Base-by-base conservation (phyloP, 176 grass and related monocot species). In the Oryza nivara region DNA sequence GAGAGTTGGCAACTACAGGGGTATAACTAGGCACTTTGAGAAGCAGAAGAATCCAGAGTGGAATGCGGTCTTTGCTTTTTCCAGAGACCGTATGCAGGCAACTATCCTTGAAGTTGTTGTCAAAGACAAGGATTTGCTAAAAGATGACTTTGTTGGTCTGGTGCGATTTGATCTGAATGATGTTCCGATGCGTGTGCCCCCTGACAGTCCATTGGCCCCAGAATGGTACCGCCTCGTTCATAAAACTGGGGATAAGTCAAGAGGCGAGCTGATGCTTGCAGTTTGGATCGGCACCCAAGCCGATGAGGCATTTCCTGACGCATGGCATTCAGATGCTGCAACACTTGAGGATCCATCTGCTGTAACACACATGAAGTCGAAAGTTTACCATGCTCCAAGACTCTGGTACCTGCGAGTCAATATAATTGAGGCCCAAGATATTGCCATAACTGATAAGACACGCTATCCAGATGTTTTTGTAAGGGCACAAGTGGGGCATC, bases 271-370 rank as follows among this genome's bases (percentile, higher is more conserved):
- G 74, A 99, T 99, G 96, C 91, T 99, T 85, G 96, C 96, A 51
- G 93, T 99, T 84, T 99, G 96, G 96, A 88, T 99, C n/a, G 96
- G 96, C 46, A 99, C 96, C 32, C 96, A 99, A 84, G 93, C 93
- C 46, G 96, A 99, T 14, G 96, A 99, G 87, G 90, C 93, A 77
- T 99, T 99, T 87, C 91, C 96, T 82, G 96, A 99, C 68, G 96
- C 96, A 75, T 94, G 91, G 93, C 96, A 94, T 75, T 92, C 93
- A 1, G 96, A 99, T 86, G 89, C 91, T 68, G 90, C 82, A 22
- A 74, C 68, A 51, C 80, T 83, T 84, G 79, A 67, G 30, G 81
- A 93, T 84, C 30, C 93, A n/a, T 76, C 68, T 92, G 85, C 81
- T 10, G 87, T 90, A 74, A 89, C 91, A 48, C 83, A 96, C 79